Base-by-base conservation (phyloP, 2,329 filamentous ascomycete species). In the Phaeosphaeriaceae sp. region DNA sequence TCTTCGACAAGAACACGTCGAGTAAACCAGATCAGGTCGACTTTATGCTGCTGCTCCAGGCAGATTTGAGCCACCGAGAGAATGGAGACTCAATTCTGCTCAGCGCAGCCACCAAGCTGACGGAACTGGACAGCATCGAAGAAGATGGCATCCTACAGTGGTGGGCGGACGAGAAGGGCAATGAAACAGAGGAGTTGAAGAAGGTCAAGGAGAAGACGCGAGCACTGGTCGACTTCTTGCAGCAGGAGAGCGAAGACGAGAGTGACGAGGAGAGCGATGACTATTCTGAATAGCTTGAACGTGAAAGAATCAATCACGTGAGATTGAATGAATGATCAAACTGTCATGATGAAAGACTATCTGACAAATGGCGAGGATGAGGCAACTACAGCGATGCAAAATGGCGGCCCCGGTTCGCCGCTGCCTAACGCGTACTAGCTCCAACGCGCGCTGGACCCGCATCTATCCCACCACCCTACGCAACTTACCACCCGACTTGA, bases 61-160 rank as follows among this genome's bases (percentile, higher is more conserved):
- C 87, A 63, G 93, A 96, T 60, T 85, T 96, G 15, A 83, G 86
- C 27, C 86, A 88, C 56, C 82, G 86, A 48, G 82, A 84, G 48
- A 88, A 87, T 60, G 88, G 88, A 3, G 85, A 89, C 71, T 78
- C 82, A 40, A 85, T 97, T 10, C 84, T 98, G 33, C 85, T 93
- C 3, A 91, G 89, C 41, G 82, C 92, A 67, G 86, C 92, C 66
- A 95, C 96, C 80, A 91, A 93, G 76, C 82, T 98, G 51, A 96
- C 96, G 74, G 88, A 91, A 65, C 79, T 91, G 49, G 95, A 98
- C 65, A 84, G 96, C 17, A 80, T 97, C 1, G 92, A 97, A 74
- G 92, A 97, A 71, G 93, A 97, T 44, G 93, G 91, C 0, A 91
- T 97, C 65, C 80, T 94, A 69, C 85, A 86, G 48, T 99, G 95